Evolutionary conservation across 1,284 basidiomycete species (phyloP), one percentile per base, ranked within the genome.

Genomic region (Ustilago shanxiensis): DNA sequence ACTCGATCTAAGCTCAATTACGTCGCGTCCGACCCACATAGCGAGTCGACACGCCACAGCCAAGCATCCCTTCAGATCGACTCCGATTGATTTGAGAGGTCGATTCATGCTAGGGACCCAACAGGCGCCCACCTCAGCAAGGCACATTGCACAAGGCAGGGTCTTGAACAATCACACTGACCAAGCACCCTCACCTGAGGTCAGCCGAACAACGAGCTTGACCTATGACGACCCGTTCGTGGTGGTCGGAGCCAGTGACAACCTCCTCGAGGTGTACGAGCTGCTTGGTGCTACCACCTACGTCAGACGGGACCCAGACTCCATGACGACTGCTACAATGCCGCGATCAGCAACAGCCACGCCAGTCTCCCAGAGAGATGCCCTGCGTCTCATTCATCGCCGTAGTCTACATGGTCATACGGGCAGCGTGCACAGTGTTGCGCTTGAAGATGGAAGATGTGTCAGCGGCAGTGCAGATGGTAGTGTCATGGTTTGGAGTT

Each of bases 391-490:
- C 16, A 54, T 61, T 13, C 82, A 84, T 58, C 72, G 78, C 16
- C 65, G 77, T 6, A 79, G 80, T 2, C 63, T 86, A 2, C 79
- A 85, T 50, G 86, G 86, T 11, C 86, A 86, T 33, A 85, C 84
- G 10, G 80, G 82, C 2, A 62, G 82, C 37, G 82, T 86, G 0
- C 66, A 65, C n/a, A 70, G 73, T 45, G 81, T 86, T 4, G 77
- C 83, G 11, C 55, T 86, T n/a, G 59, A 80, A 26, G 66, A 79
- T 33, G 77, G 79, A 1, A 60, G 79, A 41, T 83, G 83, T 53
- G 81, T 86, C 28, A 82, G 78, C 31, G 84, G 82, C 0, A 77
- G 82, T 10, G 74, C 75, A 3, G 86, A 86, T 47, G 86, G 86
- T 18, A 71, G 57, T 16, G 78, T 86, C 51, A 85, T 84, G 70